A percentile compares a stretch with the other conserved stretches of the same genome.
Evolutionary conservation across 768 basidiomycete species (phyloP).

Genomic region (Pulveroboletus sp.): DNA sequence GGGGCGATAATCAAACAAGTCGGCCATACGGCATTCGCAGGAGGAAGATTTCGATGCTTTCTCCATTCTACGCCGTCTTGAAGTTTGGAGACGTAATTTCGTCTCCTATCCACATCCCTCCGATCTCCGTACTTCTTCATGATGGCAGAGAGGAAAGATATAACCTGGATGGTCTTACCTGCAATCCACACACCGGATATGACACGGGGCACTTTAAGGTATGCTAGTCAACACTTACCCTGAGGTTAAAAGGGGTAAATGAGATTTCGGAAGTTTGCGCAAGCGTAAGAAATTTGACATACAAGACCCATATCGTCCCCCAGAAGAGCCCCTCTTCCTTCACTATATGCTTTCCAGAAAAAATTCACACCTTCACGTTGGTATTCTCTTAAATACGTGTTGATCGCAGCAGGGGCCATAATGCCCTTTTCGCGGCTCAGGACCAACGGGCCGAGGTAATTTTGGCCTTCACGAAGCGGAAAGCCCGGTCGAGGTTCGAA

Average conservation of each 20-base stretch:
- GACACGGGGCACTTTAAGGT: background rate
- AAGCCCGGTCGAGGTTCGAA: slow-evolving; percentile 53
- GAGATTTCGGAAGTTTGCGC: background rate
- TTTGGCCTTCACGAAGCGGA: slow-evolving; percentile 42
- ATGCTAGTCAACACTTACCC: slow-evolving; percentile 19
- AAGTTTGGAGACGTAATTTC: slow-evolving; percentile 58
- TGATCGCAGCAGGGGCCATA: slow-evolving; percentile 65
- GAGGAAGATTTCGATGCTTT: slow-evolving; percentile 50
- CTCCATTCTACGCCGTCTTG: slow-evolving; percentile 59
- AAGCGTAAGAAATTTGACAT: slow-evolving; percentile 10
- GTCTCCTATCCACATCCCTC: slow-evolving; percentile 64
- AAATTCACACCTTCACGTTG: slow-evolving; percentile 86
- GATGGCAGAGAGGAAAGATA: slow-evolving; percentile 84
- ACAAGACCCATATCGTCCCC: slow-evolving; percentile 96
- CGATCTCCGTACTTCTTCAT: slow-evolving; percentile 75
- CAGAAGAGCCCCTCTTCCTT: slow-evolving; percentile 72
- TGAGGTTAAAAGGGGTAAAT: slow-evolving; percentile 5
- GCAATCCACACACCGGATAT: slow-evolving; percentile 5
- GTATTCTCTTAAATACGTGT: slow-evolving; percentile 85
- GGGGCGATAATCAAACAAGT: slow-evolving; percentile 89
- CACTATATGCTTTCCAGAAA: slow-evolving; percentile 67
- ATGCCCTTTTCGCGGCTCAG: slow-evolving; percentile 46
- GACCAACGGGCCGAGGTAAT: slow-evolving; percentile 41
- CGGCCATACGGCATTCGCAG: slow-evolving; percentile 72
- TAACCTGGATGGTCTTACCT: slow-evolving; percentile 96